phyloP scores from a whole-genome alignment of 1,139 yeast genomes.

The Protomyces lactucae-debilis region DNA sequence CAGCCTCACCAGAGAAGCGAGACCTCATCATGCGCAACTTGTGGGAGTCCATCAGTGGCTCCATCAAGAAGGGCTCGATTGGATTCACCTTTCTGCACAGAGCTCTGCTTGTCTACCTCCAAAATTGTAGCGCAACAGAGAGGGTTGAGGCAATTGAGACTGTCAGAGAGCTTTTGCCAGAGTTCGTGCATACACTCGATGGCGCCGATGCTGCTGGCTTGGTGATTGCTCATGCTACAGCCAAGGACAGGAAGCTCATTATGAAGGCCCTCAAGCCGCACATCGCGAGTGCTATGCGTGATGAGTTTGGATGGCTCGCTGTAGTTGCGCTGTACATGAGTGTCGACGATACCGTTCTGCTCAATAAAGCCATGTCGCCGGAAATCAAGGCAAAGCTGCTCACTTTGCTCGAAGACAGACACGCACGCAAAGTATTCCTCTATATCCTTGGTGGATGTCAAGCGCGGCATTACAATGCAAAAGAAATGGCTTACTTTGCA shows the following conservation, averaged over 20 bases:
- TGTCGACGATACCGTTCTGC: conserved; percentile 87
- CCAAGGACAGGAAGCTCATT: conserved; percentile 83
- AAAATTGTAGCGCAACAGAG: conserved; percentile 65
- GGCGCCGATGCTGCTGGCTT: conserved; percentile 87
- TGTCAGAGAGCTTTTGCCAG: conserved; percentile 83
- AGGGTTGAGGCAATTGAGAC: conserved; percentile 78
- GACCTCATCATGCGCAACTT: conserved; percentile 70
- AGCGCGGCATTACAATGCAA: conserved; percentile 72
- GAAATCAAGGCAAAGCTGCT: conserved; percentile 56
- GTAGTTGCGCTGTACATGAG: conserved; percentile 74
- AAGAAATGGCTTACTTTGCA: conserved; percentile 55
- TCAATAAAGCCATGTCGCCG: conserved; percentile 63
- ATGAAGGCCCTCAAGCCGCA: conserved; percentile 70
- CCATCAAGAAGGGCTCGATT: conserved; percentile 91
- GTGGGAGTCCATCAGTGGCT: conserved; percentile 76
- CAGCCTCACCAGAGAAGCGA: conserved; percentile 75
- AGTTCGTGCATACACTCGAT: conserved; percentile 89
- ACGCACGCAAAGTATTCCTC: conserved; percentile 82
- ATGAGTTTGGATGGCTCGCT: conserved; percentile 82
- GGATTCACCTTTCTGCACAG: conserved; percentile 96
- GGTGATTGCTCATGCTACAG: conserved; percentile 74
- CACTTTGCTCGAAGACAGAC: conserved; percentile 62
- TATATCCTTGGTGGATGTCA: conserved; percentile 72
- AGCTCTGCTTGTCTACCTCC: conserved; percentile 83
- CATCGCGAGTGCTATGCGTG: conserved; percentile 65